phyloP scores from a whole-genome alignment of 106 monocot genomes.

The Dendrobium officinale region DNA sequence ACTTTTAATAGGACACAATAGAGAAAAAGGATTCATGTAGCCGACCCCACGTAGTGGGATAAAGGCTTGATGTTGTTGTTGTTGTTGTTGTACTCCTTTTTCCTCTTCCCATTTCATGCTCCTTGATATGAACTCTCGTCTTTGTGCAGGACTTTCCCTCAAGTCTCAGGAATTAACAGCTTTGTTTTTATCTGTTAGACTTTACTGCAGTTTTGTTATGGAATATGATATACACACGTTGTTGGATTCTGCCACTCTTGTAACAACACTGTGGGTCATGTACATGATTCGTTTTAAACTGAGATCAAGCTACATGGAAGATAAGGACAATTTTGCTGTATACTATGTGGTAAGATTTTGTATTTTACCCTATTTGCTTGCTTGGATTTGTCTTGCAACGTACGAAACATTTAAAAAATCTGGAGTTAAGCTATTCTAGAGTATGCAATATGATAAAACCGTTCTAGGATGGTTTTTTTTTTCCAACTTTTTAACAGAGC shows the following conservation, averaged over 20 bases:
- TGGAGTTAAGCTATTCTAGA: background rate
- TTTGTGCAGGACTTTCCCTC: constrained; percentile 53
- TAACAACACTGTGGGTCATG: constrained; percentile 61
- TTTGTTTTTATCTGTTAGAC: constrained; percentile 58
- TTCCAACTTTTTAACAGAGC: too few species aligned
- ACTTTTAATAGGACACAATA: too few species aligned
- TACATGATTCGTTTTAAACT: constrained; percentile 75
- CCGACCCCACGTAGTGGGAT: too few species aligned
- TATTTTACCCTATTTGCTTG: background rate
- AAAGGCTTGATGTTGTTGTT: too few species aligned
- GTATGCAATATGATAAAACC: too few species aligned
- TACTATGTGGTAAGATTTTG: constrained; percentile 48
- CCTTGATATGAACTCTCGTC: background rate
- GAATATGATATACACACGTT: constrained; percentile 74
- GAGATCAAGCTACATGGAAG: constrained; percentile 69
- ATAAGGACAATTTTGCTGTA: constrained; percentile 58
- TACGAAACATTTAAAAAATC: background rate
- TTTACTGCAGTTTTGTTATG: constrained; percentile 77
- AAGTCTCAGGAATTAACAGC: constrained; percentile 70
- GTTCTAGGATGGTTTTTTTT: too few species aligned
- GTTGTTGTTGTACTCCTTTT: too few species aligned
- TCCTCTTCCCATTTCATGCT: background rate
- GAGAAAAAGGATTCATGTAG: too few species aligned
- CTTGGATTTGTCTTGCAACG: background rate
- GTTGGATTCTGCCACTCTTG: constrained; percentile 53